Base-by-base conservation (phyloP, 148 eudicot genomes). In the Mesembryanthemum crystallinum region DNA sequence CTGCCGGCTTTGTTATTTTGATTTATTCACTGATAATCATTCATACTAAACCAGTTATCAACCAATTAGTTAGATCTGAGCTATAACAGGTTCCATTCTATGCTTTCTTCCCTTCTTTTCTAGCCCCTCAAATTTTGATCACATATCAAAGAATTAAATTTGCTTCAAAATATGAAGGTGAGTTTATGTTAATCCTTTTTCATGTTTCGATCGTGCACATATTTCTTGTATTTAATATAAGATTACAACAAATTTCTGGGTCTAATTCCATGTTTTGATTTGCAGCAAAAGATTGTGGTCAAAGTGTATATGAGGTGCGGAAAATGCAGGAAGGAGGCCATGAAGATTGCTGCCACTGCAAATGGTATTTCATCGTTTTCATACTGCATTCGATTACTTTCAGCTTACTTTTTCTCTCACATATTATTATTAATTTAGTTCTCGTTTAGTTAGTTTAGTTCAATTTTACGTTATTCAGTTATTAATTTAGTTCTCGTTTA, bases 221-320 rank as follows among this genome's bases (percentile, higher is more conserved):
- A n/a, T n/a, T n/a, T n/a, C n/a, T n/a, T n/a, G n/a, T n/a, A n/a
- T n/a, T n/a, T n/a, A 3, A 52, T 52, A 52, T 52, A 2, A 8
- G 1, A 45, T 3, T 9, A 45, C 15, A 12, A 52, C 18, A n/a
- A n/a, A n/a, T 15, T 52, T 52, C 18, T 47, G 1, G 15, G 13
- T 47, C 15, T 47, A 47, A 9, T 2, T 47, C 13, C 52, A 47
- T 47, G 13, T 18, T 8, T 37, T 66, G n/a, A n/a, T 47, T 69
- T 72, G 32, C 83, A 83, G 86, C 86, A 83, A 79, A 83, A 83
- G 59, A 76, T 79, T 24, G 86, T 83, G 8, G 43, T 79, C 69
- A 76, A 73, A 62, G 78, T 73, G 30, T 69, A 67, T 0, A 59
- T 83, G 25, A 72, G 54, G 7, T 83, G 85, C 51, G 76, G 37